Evolutionary conservation across 805 yeast species (phyloP).

Genomic region (Kodamaea laetipori): DNA sequence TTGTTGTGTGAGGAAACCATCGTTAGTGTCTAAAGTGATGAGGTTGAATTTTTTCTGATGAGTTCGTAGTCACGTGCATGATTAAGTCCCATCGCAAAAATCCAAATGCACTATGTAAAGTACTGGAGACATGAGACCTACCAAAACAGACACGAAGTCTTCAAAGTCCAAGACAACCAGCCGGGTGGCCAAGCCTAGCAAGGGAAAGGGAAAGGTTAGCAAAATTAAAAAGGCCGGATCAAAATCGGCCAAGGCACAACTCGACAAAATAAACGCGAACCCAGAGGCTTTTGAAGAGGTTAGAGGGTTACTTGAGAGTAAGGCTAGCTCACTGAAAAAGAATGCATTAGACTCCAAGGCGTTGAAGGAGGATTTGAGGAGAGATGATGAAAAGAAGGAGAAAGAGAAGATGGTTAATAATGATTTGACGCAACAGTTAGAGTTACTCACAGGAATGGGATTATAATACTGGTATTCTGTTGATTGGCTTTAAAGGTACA

Average conservation of each 20-base stretch:
- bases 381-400: conserved; percentile 35
- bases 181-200: neutral
- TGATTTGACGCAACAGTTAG: conserved; percentile 49
- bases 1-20: conserved; percentile 94
- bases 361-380: conserved; percentile 40
- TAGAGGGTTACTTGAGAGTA: conserved; percentile 18
- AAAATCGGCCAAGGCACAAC: conserved; percentile 34
- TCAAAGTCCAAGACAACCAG: conserved; percentile 1
- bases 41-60: conserved; percentile 5
- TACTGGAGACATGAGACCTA: too few relatives aligned
- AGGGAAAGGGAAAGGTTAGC: conserved; percentile 11
- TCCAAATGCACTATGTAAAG: too few relatives aligned
- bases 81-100: too few relatives aligned
- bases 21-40: conserved; percentile 9
- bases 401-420: conserved; percentile 36
- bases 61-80: neutral
- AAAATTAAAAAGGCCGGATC: conserved; percentile 20
- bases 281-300: conserved; percentile 25
- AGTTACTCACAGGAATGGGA: conserved; percentile 48
- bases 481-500: neutral
- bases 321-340: conserved; percentile 19
- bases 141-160: conserved; percentile 1
- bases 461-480: conserved; percentile 18
- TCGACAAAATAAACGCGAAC: conserved; percentile 38
- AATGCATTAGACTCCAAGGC: conserved; percentile 38